Conservation (phyloP, 2,329 filamentous ascomycete species). For the Alternaria sp. region DNA sequence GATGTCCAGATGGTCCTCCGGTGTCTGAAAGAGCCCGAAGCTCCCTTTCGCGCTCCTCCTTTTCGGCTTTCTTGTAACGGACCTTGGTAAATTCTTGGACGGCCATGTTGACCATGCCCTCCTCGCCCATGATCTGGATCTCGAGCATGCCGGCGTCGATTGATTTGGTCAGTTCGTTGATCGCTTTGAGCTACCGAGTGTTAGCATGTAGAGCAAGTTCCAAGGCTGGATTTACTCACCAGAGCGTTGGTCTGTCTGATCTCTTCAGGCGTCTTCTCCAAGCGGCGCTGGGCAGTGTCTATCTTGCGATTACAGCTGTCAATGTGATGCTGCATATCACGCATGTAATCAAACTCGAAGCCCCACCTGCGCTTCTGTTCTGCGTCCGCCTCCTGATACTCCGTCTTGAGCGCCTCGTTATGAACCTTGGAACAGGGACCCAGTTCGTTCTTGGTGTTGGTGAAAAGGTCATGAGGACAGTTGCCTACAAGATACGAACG, state of each 20-base stretch:
- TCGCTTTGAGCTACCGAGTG: constrained; percentile 72
- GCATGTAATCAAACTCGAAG: constrained; percentile 96
- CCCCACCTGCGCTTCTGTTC: constrained; percentile 79
- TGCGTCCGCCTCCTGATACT: constrained; percentile 79
- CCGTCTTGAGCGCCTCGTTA: constrained; percentile 83
- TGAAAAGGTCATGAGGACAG: constrained; percentile 98
- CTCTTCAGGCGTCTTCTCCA: constrained; percentile 98
- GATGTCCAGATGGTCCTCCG: constrained; percentile 89
- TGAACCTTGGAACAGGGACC: constrained; percentile 89
- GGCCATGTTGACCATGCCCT: constrained; percentile 79
- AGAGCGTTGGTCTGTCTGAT: constrained; percentile 93
- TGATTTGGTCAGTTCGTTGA: constrained; percentile 78
- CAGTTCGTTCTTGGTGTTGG: constrained; percentile 98
- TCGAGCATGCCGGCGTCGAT: constrained; percentile 86
- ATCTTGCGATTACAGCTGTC: constrained; percentile 96
- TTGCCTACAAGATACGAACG: constrained; percentile 92
- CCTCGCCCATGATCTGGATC: constrained; percentile 83
- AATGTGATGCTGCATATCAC: constrained; percentile 95
- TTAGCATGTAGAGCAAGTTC: constrained; percentile 24
- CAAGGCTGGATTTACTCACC: constrained; percentile 53
- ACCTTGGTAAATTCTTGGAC: constrained; percentile 89
- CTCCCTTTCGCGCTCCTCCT: constrained; percentile 84
- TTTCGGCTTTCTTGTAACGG: constrained; percentile 78
- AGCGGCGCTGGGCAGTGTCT: constrained; percentile 82
- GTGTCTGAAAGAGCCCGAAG: constrained; percentile 92